Conservation (phyloP, 257 asterid species). For the Voacanga thouarsii region DNA sequence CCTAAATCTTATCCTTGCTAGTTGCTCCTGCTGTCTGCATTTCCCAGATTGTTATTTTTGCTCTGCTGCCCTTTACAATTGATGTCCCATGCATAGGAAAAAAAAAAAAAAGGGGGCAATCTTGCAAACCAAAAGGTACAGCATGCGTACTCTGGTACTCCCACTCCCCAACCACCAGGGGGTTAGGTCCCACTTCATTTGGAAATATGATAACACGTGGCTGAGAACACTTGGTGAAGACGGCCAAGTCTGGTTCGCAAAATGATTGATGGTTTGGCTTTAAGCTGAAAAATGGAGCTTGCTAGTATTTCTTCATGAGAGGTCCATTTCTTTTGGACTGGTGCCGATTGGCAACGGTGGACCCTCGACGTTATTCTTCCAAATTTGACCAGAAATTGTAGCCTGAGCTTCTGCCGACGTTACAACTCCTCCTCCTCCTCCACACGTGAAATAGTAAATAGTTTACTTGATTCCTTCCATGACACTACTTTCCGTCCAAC, state of each 20-base stretch:
- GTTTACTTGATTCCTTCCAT: not conserved
- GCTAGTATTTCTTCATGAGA: not conserved
- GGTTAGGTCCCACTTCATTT: not conserved
- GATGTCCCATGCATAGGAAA: no score
- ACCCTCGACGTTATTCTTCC: not conserved
- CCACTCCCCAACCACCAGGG: not conserved
- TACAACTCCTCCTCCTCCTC: not conserved
- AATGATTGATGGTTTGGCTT: not conserved
- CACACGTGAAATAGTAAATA: constrained; percentile 2
- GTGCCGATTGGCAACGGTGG: not conserved
- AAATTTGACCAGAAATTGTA: constrained; percentile 6
- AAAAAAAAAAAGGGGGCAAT: not conserved
- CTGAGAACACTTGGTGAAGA: not conserved
- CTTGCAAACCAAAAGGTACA: not conserved
- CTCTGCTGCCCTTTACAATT: not conserved
- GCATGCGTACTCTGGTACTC: not conserved
- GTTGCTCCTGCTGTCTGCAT: not conserved
- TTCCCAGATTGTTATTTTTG: not conserved
- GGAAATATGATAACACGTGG: not conserved
- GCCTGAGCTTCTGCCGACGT: constrained; percentile 5
- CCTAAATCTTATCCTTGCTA: not conserved
- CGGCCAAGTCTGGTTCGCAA: not conserved
- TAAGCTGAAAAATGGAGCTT: not conserved
- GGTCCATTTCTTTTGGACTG: not conserved
- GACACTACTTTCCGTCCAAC: not conserved